Evolutionary conservation across 495 filamentous ascomycete genomes (phyloP).

Genomic region (Gamarada debralockiae): DNA sequence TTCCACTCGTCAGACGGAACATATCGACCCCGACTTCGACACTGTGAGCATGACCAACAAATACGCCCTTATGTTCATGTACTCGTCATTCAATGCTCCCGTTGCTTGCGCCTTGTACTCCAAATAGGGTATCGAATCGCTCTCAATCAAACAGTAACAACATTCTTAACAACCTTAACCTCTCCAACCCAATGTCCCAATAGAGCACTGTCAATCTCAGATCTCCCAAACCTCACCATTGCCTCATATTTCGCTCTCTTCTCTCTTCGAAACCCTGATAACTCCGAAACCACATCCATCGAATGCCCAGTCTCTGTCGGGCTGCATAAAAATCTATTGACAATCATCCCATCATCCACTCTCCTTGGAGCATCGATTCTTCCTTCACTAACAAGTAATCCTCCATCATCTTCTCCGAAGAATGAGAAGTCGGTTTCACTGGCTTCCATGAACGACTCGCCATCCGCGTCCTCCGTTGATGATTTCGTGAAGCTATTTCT

Average conservation of each 20-base stretch:
- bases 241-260: conserved; percentile 10
- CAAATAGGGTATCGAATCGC: too few relatives aligned
- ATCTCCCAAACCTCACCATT: not conserved
- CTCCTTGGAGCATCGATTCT: conserved; percentile 6
- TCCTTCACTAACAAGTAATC: conserved; percentile 33
- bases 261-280: conserved; percentile 10
- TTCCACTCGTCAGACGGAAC: too few relatives aligned
- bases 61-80: too few relatives aligned
- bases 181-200: conserved; percentile 20
- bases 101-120: too few relatives aligned
- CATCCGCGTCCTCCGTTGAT: conserved; percentile 57
- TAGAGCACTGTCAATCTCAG: conserved; percentile 5
- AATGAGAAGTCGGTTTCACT: conserved; percentile 60
- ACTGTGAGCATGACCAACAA: not conserved
- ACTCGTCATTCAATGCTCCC: too few relatives aligned
- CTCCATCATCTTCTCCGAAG: conserved; percentile 59
- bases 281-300: conserved; percentile 14
- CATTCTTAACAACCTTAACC: conserved; percentile 15
- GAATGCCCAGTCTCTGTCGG: conserved; percentile 1
- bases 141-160: not conserved
- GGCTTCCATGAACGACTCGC: conserved; percentile 57
- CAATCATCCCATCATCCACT: conserved; percentile 5
- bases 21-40: too few relatives aligned
- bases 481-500: conserved; percentile 36
- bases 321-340: not conserved